phyloP scores from a whole-genome alignment of 78 protist genomes.

The Dictyostelium intermedium region DNA sequence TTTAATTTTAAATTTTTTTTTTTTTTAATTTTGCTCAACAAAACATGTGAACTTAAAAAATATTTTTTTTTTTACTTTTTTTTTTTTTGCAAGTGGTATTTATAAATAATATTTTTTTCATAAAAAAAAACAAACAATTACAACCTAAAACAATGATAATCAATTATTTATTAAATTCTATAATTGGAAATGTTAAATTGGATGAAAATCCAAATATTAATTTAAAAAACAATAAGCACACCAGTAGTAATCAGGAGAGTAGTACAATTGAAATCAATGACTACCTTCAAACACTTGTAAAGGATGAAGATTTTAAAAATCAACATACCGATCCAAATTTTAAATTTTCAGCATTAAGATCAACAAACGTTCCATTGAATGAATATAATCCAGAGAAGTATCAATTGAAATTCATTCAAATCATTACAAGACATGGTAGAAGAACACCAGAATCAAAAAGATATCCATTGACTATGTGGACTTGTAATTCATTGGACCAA shows the following conservation, averaged over 20 bases:
- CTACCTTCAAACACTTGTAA: background rate
- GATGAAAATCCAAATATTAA: background rate
- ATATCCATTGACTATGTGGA: constrained; percentile 50
- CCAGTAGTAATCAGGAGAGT: too few relatives aligned
- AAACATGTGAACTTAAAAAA: too few relatives aligned
- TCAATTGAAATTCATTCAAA: constrained; percentile 25
- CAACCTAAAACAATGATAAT: background rate
- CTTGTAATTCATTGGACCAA: constrained; percentile 29
- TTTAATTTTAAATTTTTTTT: too few relatives aligned
- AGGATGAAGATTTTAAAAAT: background rate
- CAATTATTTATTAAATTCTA: background rate
- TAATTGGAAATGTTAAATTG: background rate
- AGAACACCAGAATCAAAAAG: constrained; percentile 50
- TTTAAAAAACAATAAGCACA: background rate
- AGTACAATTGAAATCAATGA: background rate
- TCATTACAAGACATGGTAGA: constrained; percentile 61
- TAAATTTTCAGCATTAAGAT: background rate
- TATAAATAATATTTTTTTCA: background rate
- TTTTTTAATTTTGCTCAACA: too few relatives aligned
- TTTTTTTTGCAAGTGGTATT: background rate
- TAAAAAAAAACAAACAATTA: background rate
- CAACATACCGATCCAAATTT: background rate
- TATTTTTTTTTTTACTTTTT: background rate
- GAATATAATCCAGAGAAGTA: constrained; percentile 16
- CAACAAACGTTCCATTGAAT: background rate